A percentile compares a stretch with the other conserved stretches of the same genome.
phyloP scores from a whole-genome alignment of 2,329 filamentous ascomycete genomes.

The Byssothecium circinans region DNA sequence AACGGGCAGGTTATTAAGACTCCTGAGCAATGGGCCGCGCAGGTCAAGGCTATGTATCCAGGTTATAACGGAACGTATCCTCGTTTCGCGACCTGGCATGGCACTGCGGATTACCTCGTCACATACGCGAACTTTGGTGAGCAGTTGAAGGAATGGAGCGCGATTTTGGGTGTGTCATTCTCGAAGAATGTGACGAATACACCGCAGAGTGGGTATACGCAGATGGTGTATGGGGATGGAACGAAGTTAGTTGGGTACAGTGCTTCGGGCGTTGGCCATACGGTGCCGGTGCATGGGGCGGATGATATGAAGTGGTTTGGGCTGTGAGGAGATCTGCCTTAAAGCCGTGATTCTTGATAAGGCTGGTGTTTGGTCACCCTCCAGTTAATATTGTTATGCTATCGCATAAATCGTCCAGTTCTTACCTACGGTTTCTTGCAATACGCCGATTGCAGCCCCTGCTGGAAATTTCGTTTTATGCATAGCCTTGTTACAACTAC shows the following conservation, averaged over 20 bases:
- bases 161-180: constrained; percentile 13
- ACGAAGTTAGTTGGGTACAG: constrained; percentile 22
- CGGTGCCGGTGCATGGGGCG: constrained; percentile 12
- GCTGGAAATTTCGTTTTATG: too few species aligned
- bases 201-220: constrained; percentile 15
- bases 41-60: constrained; percentile 28
- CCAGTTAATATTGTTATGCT: too few species aligned
- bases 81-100: constrained; percentile 40
- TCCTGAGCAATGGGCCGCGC: constrained; percentile 11
- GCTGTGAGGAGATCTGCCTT: not conserved
- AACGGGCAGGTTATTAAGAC: constrained; percentile 56
- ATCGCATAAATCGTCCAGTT: too few species aligned
- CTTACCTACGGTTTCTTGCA: too few species aligned
- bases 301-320: constrained; percentile 22
- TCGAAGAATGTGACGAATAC: constrained; percentile 14
- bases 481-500: too few species aligned
- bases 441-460: too few species aligned
- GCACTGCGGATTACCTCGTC: constrained; percentile 34
- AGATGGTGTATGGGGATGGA: constrained; percentile 20
- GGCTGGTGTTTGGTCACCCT: too few species aligned
- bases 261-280: constrained; percentile 21
- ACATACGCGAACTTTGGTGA: constrained; percentile 21
- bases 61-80: constrained; percentile 39
- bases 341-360: too few species aligned
- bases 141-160: constrained; percentile 23